Evolutionary conservation across 2,329 filamentous ascomycete genomes (phyloP), one percentile per base, ranked within the genome.

Genomic region (Aspergillus novofumigatus): DNA sequence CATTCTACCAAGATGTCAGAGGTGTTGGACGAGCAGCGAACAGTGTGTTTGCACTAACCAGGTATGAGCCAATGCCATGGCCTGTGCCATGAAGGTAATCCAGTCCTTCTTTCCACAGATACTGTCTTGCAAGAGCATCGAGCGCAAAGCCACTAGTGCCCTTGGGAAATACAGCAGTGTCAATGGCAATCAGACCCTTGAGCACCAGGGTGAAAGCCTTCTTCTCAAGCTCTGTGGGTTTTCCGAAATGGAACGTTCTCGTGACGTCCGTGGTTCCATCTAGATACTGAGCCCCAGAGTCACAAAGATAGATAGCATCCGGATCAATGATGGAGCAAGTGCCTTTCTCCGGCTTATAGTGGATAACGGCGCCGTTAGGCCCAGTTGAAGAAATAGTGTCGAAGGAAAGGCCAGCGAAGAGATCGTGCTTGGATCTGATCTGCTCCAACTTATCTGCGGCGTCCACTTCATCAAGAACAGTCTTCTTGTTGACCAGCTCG

Each of bases 251-350:
- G 42, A 96, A 79, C 0, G 94, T 99, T 45, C 94, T 84, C 4
- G 94, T 99, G 0, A 91, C 96, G 69, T 99, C 94, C 0, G 94
- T 99, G 0, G 94, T 99, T 55, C 94, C 94, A 72, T 99, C 94
- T 2, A 89, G 81, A 68, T 93, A 99, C 73, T 99, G 94, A n/a
- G 90, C 94, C 23, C 94, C 94, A 23, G 94, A 97, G 74, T 99
- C 94, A 72, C 94, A 99, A 2, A 99, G 85, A 69, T 99, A 99
- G 57, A 99, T 86, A 14, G 87, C 86, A 6, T 86, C 85, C 0
- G 91, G 91, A 64, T 99, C 91, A 65, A 99, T 91, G 28, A 84
- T 78, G 8, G 92, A 84, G 75, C 93, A 97, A 61, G 82, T 88
- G 21, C 89, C 91, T 55, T 83, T 86, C 69, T 96, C 90, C 0